A percentile compares a stretch with the other conserved stretches of the same genome.
These are phyloP conservation scores for Polygonum maritimum DNA, from an alignment of 148 eudicot species.

Conservation along the genomic window DNA sequence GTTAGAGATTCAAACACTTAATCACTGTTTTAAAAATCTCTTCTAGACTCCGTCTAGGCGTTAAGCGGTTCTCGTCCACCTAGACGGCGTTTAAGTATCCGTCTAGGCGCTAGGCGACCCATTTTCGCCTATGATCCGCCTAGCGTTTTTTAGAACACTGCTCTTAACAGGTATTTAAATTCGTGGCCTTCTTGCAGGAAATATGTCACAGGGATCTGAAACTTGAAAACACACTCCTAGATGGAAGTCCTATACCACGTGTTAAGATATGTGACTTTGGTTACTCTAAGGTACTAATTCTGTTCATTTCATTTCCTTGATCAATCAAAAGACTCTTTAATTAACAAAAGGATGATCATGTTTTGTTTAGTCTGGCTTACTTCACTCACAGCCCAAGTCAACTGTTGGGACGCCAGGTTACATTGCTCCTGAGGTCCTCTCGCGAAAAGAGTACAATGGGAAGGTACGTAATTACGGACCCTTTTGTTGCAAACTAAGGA, in stretches of 20 bases:
- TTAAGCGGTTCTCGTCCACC: no score
- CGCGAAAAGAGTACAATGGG: slow-evolving; percentile 88
- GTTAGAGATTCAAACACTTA: background rate
- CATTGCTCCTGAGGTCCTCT: slow-evolving; percentile 88
- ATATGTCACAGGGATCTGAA: slow-evolving; percentile 90
- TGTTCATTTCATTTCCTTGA: background rate
- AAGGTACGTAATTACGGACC: slow-evolving; percentile 34
- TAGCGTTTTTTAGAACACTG: no score
- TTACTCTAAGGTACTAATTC: slow-evolving; percentile 61
- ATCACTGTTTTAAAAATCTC: no score
- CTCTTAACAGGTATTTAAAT: background rate
- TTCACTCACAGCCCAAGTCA: slow-evolving; percentile 94
- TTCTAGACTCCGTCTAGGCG: no score
- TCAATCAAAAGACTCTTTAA: background rate
- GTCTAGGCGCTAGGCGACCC: no score
- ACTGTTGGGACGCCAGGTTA: slow-evolving; percentile 97
- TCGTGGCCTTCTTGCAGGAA: slow-evolving; percentile 37
- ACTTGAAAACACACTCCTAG: slow-evolving; percentile 89
- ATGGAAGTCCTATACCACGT: slow-evolving; percentile 78
- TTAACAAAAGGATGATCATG: background rate
- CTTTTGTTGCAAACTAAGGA: no score
- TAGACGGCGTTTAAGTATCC: no score
- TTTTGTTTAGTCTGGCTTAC: slow-evolving; percentile 45
- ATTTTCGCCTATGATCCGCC: no score
- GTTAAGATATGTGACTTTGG: slow-evolving; percentile 94